phyloP scores from a whole-genome alignment of 495 filamentous ascomycete species.

The Penicillium pancosmium region DNA sequence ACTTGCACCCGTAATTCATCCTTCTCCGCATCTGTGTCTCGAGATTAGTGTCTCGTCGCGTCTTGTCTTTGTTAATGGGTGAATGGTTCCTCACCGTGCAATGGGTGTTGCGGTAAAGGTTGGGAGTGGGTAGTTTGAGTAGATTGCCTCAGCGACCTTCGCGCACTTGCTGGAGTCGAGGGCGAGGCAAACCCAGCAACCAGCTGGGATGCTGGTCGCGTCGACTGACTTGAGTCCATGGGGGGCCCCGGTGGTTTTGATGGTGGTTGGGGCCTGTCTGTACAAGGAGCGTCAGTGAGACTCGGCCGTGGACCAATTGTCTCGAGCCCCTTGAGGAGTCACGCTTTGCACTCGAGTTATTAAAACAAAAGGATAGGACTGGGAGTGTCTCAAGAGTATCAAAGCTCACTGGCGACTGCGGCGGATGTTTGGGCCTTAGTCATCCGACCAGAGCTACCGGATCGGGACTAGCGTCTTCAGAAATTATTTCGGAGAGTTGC shows the following conservation, averaged over 20 bases:
- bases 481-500: conserved; percentile 42
- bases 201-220: conserved; percentile 36
- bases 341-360: background rate
- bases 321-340: background rate
- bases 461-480: conserved; percentile 45
- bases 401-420: background rate
- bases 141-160: conserved; percentile 33
- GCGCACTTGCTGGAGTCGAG: conserved; percentile 32
- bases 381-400: background rate
- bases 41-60: conserved; percentile 16
- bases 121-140: conserved; percentile 32
- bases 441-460: conserved; percentile 28
- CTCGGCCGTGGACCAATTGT: conserved; percentile 2
- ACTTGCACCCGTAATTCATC: conserved; percentile 70
- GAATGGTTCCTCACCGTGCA: conserved; percentile 20
- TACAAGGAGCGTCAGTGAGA: background rate
- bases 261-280: background rate
- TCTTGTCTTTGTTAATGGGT: background rate
- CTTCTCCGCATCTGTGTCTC: conserved; percentile 50
- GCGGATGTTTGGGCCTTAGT: conserved; percentile 38
- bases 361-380: background rate
- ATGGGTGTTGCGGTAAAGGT: conserved; percentile 25
- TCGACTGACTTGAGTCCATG: conserved; percentile 39
- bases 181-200: conserved; percentile 36
- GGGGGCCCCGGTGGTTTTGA: background rate